Percentiles rank a stretch among this genome's conserved stretches.
Conservation (phyloP, 352 stramenopile genomes). For the Phytophthora agathidicida region DNA sequence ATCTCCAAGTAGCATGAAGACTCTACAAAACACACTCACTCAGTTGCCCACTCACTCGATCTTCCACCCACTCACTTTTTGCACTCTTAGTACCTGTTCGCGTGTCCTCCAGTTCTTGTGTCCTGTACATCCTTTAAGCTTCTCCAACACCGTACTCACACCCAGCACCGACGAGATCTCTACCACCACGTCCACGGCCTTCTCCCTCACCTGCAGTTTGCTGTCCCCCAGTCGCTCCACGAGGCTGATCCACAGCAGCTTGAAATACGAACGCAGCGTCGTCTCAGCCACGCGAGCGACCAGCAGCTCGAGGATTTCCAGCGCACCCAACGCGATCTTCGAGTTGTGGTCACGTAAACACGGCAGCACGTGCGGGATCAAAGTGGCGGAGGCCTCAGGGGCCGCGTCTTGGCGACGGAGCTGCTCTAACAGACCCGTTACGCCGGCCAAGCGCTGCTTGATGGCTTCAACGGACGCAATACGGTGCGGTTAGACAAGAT, state of each 20-base stretch:
- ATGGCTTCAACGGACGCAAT: slow-evolving; percentile 49
- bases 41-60: background rate
- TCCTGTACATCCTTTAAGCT: slow-evolving; percentile 38
- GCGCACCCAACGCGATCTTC: slow-evolving; percentile 70
- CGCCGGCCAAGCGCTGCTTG: slow-evolving; percentile 80
- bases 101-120: slow-evolving; percentile 89
- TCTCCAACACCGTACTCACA: slow-evolving; percentile 63
- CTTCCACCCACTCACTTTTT: background rate
- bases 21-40: slow-evolving; percentile 40
- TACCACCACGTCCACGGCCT: slow-evolving; percentile 77
- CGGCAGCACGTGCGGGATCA: slow-evolving; percentile 65
- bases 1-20: slow-evolving; percentile 69
- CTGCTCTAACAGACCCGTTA: slow-evolving; percentile 59
- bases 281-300: slow-evolving; percentile 50
- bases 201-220: slow-evolving; percentile 75
- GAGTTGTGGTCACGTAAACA: slow-evolving; percentile 87
- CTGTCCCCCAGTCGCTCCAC: slow-evolving; percentile 80
- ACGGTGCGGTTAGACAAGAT: background rate
- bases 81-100: slow-evolving; percentile 64
- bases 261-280: slow-evolving; percentile 59
- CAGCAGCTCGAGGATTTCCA: slow-evolving; percentile 70
- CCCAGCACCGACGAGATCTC: slow-evolving; percentile 68
- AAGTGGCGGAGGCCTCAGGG: slow-evolving; percentile 43
- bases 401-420: slow-evolving; percentile 35
- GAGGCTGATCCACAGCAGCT: slow-evolving; percentile 70